phyloP scores from a whole-genome alignment of 2,329 filamentous ascomycete genomes.

The Tolypocladium tropicale region DNA sequence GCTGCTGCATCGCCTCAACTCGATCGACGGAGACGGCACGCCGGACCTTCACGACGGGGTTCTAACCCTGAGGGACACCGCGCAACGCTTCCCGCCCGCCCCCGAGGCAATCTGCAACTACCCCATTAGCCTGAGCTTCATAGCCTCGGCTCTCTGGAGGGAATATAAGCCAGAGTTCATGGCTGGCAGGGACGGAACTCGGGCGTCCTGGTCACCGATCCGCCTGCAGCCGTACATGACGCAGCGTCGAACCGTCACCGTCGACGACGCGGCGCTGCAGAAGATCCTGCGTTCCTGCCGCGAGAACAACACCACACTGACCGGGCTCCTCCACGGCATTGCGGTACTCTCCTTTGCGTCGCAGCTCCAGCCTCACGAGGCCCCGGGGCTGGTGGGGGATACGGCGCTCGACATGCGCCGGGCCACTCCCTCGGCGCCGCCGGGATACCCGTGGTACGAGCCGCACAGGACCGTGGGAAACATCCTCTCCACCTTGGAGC shows the following conservation, averaged over 20 bases:
- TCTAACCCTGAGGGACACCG: not conserved
- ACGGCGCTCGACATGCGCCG: conserved; percentile 13
- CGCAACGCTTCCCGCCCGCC: not conserved
- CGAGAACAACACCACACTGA: conserved; percentile 16
- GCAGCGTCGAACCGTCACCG: not conserved
- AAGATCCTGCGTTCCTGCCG: conserved; percentile 13
- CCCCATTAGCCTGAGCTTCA: not conserved
- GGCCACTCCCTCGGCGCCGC: conserved; percentile 6
- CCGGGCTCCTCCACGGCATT: conserved; percentile 16
- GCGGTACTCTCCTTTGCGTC: conserved; percentile 11
- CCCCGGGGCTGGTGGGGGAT: conserved; percentile 1
- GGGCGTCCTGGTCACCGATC: not conserved
- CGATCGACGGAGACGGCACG: conserved; percentile 2
- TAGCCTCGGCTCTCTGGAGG: not conserved
- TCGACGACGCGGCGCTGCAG: not conserved
- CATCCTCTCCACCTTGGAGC: conserved; percentile 4
- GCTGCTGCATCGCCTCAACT: conserved; percentile 16
- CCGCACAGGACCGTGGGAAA: conserved; percentile 8
- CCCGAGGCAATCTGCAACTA: not conserved
- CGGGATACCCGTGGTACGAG: conserved; percentile 1
- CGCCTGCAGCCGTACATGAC: not conserved
- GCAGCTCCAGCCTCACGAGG: conserved; percentile 2
- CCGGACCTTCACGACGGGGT: not conserved
- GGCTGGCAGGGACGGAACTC: not conserved
- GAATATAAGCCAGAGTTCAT: not conserved